These are phyloP conservation scores for Colletotrichum lini DNA, from an alignment of 2,329 filamentous ascomycete species.

Conservation along the genomic window DNA sequence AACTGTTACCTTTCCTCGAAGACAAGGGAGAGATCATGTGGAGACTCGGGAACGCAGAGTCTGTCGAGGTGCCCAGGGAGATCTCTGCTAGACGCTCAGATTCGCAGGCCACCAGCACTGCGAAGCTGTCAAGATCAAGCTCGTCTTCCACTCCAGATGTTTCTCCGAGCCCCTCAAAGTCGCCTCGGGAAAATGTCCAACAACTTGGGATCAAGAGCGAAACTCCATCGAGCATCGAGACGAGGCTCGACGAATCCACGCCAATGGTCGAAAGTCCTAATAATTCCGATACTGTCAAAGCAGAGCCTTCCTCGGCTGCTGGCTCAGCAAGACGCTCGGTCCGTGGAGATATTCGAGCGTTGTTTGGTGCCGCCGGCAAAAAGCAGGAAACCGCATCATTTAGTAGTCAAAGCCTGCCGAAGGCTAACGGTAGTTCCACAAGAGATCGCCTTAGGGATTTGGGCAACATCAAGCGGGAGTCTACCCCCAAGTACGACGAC, in stretches of 20 bases:
- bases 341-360: background rate
- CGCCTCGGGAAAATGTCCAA: background rate
- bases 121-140: background rate
- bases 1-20: constrained; percentile 33
- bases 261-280: background rate
- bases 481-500: constrained; percentile 21
- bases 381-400: constrained; percentile 2
- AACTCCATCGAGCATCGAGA: background rate
- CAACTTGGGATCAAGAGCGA: constrained; percentile 7
- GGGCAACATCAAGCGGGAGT: background rate
- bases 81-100: background rate
- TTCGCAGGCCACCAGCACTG: background rate
- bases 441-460: constrained; percentile 31
- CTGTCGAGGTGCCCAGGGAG: background rate
- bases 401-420: constrained; percentile 7
- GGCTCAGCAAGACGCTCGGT: background rate
- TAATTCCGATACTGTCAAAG: background rate
- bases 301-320: background rate
- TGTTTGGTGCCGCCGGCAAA: constrained; percentile 16
- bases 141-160: constrained; percentile 1
- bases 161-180: background rate
- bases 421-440: background rate
- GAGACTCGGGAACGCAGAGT: constrained; percentile 28
- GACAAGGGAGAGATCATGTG: constrained; percentile 30
- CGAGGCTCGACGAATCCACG: background rate